Evolutionary conservation across 2,329 filamentous ascomycete species (phyloP), one percentile per base, ranked within the genome.

Genomic region (Calonectria pseudoturangicola): DNA sequence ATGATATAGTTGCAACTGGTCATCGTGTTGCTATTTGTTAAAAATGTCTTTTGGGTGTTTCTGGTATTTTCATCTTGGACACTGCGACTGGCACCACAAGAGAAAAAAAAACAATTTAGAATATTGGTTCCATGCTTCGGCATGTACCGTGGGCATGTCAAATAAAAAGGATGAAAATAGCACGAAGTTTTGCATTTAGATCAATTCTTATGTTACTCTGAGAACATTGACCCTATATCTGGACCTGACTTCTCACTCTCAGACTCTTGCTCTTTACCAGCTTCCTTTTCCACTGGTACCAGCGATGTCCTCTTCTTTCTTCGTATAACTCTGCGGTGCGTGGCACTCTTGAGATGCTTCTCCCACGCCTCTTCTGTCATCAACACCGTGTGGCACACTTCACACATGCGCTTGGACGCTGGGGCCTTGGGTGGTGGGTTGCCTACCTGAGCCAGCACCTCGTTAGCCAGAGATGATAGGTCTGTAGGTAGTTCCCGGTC

Each of bases 301-400:
- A 87, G 76, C 0, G 85, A 83, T 41, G 81, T 79, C 68, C 79
- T 84, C 67, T 84, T 85, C 68, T 81, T 85, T 76, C 78, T 84
- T 45, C 82, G 82, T 36, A 82, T 51, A 7, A 80, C 78, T 18
- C 83, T 76, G 6, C 81, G 81, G 66, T 87, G 86, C 18, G 81
- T 76, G 12, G 79, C 73, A 51, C 84, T 83, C 72, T 82, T 84
- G 12, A 86, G 71, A 66, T 87, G 85, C 70, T 83, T 81, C 47
- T 81, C 73, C 85, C 85, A 87, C 2, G 83, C 83, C 72, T 89
- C 85, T 74, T 92, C 89, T 3, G 89, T 91, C 66, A 92, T 81
- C 5, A 89, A 83, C 27, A 91, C 90, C 70, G 90, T 89, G 77
- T 95, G 85, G 80, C 97, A 99, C 0, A 92, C 76, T 3, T 95